A percentile compares a stretch with the other conserved stretches of the same genome.
Evolutionary conservation across 768 basidiomycete species (phyloP).

Genomic region (Leccinum pellstonianum): DNA sequence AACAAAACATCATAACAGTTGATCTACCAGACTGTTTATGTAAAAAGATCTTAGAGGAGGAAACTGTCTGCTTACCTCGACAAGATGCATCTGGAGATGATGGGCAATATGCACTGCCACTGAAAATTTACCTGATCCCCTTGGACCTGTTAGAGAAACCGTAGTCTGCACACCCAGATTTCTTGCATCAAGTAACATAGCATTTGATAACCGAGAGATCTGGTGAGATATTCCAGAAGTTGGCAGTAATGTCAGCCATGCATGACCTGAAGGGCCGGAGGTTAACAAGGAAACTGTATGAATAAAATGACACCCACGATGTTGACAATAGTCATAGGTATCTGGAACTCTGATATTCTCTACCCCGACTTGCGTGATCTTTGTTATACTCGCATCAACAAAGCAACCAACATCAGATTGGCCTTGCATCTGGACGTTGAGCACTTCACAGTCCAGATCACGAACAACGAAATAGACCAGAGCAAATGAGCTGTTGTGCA

Average conservation of each 20-base stretch:
- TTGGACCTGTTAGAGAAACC: slow-evolving; percentile 72
- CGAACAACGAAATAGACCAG: slow-evolving; percentile 78
- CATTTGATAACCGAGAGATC: slow-evolving; percentile 57
- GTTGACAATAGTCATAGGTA: slow-evolving; percentile 44
- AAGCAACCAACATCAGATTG: slow-evolving; percentile 79
- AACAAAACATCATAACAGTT: slow-evolving; percentile 83
- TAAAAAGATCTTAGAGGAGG: background rate
- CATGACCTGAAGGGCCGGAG: slow-evolving; percentile 21
- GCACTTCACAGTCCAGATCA: slow-evolving; percentile 64
- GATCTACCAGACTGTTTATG: slow-evolving; percentile 47
- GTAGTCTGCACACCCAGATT: slow-evolving; percentile 66
- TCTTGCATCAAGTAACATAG: slow-evolving; percentile 55
- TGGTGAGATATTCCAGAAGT: slow-evolving; percentile 40
- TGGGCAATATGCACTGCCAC: slow-evolving; percentile 54
- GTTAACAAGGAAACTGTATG: slow-evolving; percentile 3
- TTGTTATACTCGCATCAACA: slow-evolving; percentile 71
- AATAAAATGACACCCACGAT: slow-evolving; percentile 41
- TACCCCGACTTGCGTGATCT: slow-evolving; percentile 75
- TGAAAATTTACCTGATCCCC: slow-evolving; percentile 82
- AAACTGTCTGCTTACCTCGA: slow-evolving; percentile 52
- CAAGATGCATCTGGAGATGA: slow-evolving; percentile 69
- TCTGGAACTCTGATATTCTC: slow-evolving; percentile 66
- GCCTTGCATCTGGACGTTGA: slow-evolving; percentile 40
- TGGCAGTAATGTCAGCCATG: background rate
- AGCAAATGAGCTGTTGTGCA: slow-evolving; percentile 34